Conservation (phyloP, 2,329 filamentous ascomycete species). For the Ceratocystis ficicola region DNA sequence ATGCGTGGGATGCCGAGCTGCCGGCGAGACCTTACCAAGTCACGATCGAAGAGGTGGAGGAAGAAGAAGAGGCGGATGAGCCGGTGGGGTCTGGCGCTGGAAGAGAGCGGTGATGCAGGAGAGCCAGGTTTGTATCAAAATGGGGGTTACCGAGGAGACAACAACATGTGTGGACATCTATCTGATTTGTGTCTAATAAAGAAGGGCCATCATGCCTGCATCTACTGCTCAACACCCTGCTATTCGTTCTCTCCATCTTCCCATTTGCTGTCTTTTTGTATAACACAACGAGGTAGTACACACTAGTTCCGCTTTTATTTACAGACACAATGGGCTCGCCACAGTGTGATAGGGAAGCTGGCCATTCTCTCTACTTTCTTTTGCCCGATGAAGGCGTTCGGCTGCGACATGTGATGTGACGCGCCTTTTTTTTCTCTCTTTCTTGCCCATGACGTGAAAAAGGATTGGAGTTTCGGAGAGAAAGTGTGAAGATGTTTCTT, state of each 20-base stretch:
- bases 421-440: background rate
- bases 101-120: background rate
- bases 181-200: background rate
- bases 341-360: no score
- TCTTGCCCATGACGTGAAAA: background rate
- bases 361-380: no score
- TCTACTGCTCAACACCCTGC: no score
- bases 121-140: background rate
- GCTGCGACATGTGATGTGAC: background rate
- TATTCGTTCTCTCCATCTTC: no score
- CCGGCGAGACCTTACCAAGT: background rate
- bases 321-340: no score
- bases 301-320: no score
- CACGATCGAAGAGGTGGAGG: background rate
- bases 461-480: no score
- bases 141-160: background rate
- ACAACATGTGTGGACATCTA: background rate
- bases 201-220: background rate
- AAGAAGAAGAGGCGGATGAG: background rate
- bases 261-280: no score
- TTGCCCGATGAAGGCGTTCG: background rate
- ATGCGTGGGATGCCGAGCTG: background rate
- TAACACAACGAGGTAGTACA: background rate
- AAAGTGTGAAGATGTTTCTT: slow-evolving; percentile 1
- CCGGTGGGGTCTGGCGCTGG: background rate